Conservation (phyloP, 495 filamentous ascomycete species). For the Amniculicola lignicola region DNA sequence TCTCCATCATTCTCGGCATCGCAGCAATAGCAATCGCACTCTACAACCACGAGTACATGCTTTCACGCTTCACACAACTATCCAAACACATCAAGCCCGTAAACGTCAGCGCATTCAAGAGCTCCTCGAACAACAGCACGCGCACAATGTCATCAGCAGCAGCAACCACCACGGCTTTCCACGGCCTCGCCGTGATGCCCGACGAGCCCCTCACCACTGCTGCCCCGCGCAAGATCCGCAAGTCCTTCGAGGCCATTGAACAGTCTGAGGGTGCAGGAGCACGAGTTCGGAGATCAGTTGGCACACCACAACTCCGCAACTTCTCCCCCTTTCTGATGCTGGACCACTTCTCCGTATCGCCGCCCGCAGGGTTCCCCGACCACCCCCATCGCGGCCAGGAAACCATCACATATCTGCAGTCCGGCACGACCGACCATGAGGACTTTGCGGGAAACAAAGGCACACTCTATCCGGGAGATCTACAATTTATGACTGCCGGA, state of each 20-base stretch:
- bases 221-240: slow-evolving; percentile 69
- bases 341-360: slow-evolving; percentile 81
- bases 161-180: slow-evolving; percentile 34
- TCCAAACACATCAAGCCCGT: slow-evolving; percentile 18
- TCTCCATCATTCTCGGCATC: slow-evolving; percentile 40
- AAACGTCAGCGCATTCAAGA: neutral
- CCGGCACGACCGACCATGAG: slow-evolving; percentile 87
- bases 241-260: slow-evolving; percentile 78
- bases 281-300: slow-evolving; percentile 82
- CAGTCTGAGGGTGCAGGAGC: slow-evolving; percentile 90
- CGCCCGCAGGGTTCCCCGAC: slow-evolving; percentile 84
- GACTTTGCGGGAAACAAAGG: slow-evolving; percentile 90
- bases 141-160: slow-evolving; percentile 24
- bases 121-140: slow-evolving; percentile 6
- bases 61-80: slow-evolving; percentile 28
- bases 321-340: slow-evolving; percentile 97
- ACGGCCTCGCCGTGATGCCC: slow-evolving; percentile 44
- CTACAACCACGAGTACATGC: slow-evolving; percentile 36
- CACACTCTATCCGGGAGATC: slow-evolving; percentile 77
- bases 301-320: slow-evolving; percentile 76
- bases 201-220: slow-evolving; percentile 45
- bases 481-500: slow-evolving; percentile 98
- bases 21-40: slow-evolving; percentile 36
- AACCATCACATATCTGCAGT: slow-evolving; percentile 87
- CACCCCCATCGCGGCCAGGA: slow-evolving; percentile 68